These are phyloP conservation scores for Backusella westeae DNA, from an alignment of 192 early-diverging fungal species.

Conservation along the genomic window DNA sequence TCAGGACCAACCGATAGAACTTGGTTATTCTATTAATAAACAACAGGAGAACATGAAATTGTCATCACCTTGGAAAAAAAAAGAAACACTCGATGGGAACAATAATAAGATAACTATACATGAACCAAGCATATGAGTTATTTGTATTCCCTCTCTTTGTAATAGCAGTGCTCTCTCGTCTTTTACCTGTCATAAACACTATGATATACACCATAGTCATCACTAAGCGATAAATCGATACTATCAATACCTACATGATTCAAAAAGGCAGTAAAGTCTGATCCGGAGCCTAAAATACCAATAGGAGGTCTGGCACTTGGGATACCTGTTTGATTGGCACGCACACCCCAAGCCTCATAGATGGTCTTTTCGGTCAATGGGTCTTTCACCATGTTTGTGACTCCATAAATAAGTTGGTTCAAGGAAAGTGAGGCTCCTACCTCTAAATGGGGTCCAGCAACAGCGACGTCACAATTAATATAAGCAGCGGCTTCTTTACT, in stretches of 20 bases:
- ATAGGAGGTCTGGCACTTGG: slow-evolving; percentile 18
- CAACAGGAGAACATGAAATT: not conserved
- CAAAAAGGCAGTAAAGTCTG: slow-evolving; percentile 60
- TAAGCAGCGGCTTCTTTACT: slow-evolving; percentile 55
- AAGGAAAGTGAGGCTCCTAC: slow-evolving; percentile 53
- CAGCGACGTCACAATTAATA: slow-evolving; percentile 59
- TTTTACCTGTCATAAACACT: slow-evolving; percentile 58
- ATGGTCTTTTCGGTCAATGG: slow-evolving; percentile 44
- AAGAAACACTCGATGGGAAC: not conserved
- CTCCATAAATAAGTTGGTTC: slow-evolving; percentile 45
- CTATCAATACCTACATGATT: slow-evolving; percentile 59
- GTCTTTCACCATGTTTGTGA: slow-evolving; percentile 45
- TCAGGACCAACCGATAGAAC: not conserved
- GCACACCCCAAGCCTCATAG: slow-evolving; percentile 47
- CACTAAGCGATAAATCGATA: slow-evolving; percentile 51
- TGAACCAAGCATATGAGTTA: slow-evolving; percentile 17
- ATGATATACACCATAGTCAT: slow-evolving; percentile 55
- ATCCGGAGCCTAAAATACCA: slow-evolving; percentile 44
- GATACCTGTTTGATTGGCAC: slow-evolving; percentile 1
- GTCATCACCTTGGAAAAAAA: not conserved
- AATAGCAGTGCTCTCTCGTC: not conserved
- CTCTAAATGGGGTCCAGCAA: slow-evolving; percentile 46
- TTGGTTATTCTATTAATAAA: not conserved
- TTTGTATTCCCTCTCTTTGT: not conserved
- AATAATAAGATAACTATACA: slow-evolving; percentile 9